These are phyloP conservation scores for Exophiala sp. DNA, from an alignment of 2,329 filamentous ascomycete species.

Conservation along the genomic window DNA sequence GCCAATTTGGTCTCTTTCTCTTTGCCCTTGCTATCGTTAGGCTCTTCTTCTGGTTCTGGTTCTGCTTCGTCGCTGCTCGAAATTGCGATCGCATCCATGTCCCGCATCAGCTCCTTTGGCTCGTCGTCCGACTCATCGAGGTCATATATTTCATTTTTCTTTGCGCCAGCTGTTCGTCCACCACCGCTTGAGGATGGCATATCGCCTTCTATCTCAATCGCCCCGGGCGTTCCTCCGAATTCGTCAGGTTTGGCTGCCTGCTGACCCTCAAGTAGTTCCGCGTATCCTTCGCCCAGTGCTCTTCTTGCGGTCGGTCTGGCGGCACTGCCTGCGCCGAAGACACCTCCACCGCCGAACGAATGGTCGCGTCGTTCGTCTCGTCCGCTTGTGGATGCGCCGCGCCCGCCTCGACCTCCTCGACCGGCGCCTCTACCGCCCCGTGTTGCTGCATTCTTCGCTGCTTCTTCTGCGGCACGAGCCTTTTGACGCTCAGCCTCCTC, in stretches of 20 bases:
- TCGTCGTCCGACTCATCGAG: constrained; percentile 50
- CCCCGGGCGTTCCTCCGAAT: constrained; percentile 5
- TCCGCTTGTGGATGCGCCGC: background rate
- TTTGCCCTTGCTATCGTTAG: constrained; percentile 40
- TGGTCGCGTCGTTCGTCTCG: constrained; percentile 8
- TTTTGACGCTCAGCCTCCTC: constrained; percentile 27
- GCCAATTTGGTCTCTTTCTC: constrained; percentile 42
- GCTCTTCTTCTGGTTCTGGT: constrained; percentile 2
- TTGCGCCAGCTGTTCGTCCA: constrained; percentile 20
- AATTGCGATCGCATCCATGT: constrained; percentile 56
- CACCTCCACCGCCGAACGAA: constrained; percentile 12
- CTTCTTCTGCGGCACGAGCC: constrained; percentile 19
- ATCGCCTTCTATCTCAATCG: constrained; percentile 26
- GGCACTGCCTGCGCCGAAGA: constrained; percentile 24
- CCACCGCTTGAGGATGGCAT: constrained; percentile 13
- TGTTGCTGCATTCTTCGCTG: constrained; percentile 7
- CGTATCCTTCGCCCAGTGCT: constrained; percentile 28
- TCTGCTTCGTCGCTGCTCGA: constrained; percentile 53
- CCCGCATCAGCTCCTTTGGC: constrained; percentile 41
- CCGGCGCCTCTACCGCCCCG: constrained; percentile 17
- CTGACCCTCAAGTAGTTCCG: constrained; percentile 27
- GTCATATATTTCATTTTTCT: constrained; percentile 36
- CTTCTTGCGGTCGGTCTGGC: constrained; percentile 29
- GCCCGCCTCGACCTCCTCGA: constrained; percentile 9
- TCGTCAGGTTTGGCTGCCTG: constrained; percentile 1